Evolutionary conservation across 257 asterid genomes (phyloP).

Genomic region (Salvia miltiorrhiza): DNA sequence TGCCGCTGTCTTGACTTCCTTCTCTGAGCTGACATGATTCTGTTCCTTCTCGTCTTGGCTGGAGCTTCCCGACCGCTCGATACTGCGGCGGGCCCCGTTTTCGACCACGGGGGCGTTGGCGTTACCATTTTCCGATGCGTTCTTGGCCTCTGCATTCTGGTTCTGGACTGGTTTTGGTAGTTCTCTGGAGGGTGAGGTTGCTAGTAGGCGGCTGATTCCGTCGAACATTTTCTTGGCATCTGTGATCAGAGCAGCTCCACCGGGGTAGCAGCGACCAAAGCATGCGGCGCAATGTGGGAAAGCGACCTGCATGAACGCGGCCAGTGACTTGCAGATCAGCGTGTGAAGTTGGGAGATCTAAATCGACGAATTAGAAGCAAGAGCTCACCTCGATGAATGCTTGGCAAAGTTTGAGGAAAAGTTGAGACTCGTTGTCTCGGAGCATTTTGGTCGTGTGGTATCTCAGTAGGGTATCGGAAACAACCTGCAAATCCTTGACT

Average conservation of each 20-base stretch:
- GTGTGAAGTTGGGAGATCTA: neutral
- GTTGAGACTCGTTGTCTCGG: conserved; percentile 69
- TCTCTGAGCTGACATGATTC: conserved; percentile 20
- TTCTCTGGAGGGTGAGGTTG: conserved; percentile 59
- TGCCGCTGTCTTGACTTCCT: conserved; percentile 30
- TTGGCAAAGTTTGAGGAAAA: conserved; percentile 84
- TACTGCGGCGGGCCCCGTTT: conserved; percentile 41
- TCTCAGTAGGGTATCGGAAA: conserved; percentile 79
- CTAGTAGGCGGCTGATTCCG: conserved; percentile 58
- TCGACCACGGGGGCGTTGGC: conserved; percentile 38
- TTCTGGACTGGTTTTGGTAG: conserved; percentile 53
- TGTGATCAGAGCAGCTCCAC: conserved; percentile 64
- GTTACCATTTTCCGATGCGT: conserved; percentile 57
- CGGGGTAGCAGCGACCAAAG: conserved; percentile 88
- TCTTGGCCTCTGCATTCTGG: conserved; percentile 36
- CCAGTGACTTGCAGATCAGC: neutral
- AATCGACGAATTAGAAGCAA: conserved; percentile 11
- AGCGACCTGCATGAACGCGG: conserved; percentile 58
- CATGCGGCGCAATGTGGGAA: conserved; percentile 82
- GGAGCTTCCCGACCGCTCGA: conserved; percentile 43
- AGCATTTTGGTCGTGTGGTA: conserved; percentile 92
- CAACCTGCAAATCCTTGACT: conserved; percentile 55
- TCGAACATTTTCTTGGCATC: conserved; percentile 73
- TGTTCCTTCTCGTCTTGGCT: conserved; percentile 38
- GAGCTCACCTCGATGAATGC: conserved; percentile 73